Base-by-base conservation (phyloP, 2,329 filamentous ascomycete genomes). In the Emericellopsis cladophorae region DNA sequence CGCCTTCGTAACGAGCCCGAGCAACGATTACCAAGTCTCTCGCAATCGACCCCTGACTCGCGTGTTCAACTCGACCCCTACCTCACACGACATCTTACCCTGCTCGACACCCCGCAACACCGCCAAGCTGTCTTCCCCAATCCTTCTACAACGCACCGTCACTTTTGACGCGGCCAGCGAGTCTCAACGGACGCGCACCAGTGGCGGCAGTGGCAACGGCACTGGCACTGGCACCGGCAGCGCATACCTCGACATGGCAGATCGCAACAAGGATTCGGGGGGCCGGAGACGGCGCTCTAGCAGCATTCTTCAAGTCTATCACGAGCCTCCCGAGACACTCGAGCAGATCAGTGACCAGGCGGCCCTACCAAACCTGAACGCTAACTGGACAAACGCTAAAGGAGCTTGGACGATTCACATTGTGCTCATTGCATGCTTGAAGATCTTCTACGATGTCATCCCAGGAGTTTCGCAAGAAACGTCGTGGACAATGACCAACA, bases 371-470 rank as follows among this genome's bases (percentile, higher is more conserved):
- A 98, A 98, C 57, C 67, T 95, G 57, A 98, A 98, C 64, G 88
- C 92, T 51, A 86, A 95, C 67, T 98, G 92, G 92, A 93, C 95
- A 51, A 96, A 96, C 64, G 86, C 89, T 55, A 98, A 98, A 79
- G 92, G 92, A 96, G 92, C 92, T 54, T 98, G 92, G 92, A 88
- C 84, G 45, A 95, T 98, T 59, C 92, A 98, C 65, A 77, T 95
- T 51, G 86, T 98, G 55, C 70, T 95, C 55, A 98, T 98, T 59
- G 69, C 83, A 45, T 78, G 79, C 55, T 78, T 95, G 59, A 98
- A 98, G 68, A 90, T 98, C 57, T 76, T 98, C 55, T 98, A 90
- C 71, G 88, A 95, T 64, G 90, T 95, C 56, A 84, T 98, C 46
- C 92, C 92, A 15, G 88, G 89, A 50, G 84, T 96, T 52, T 94